phyloP scores from a whole-genome alignment of 192 early-diverging fungal species.

The Gamsiella multidivaricata region DNA sequence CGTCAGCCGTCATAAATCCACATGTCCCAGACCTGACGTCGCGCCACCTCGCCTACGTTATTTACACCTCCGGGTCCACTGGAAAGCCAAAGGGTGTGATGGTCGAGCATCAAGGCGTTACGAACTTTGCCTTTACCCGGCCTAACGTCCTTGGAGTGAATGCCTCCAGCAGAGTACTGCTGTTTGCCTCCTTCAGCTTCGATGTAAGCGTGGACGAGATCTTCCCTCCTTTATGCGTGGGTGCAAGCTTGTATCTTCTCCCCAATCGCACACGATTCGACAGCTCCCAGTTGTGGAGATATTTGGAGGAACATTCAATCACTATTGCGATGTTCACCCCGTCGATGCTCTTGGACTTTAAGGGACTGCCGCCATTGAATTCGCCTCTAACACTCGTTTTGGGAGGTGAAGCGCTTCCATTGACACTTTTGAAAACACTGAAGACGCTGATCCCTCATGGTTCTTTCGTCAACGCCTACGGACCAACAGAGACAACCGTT shows the following conservation, averaged over 20 bases:
- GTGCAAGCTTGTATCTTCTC: neutral
- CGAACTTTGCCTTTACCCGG: neutral
- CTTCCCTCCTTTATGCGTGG: conserved; percentile 3
- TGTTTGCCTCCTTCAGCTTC: conserved; percentile 14
- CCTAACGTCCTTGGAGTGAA: neutral
- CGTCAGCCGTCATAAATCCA: neutral
- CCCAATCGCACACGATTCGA: neutral
- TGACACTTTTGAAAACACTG: neutral
- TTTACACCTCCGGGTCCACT: too few species aligned
- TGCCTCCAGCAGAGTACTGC: neutral
- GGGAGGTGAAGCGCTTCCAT: neutral
- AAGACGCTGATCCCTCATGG: neutral
- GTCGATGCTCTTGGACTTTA: neutral
- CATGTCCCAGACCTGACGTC: neutral
- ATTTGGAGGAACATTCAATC: neutral
- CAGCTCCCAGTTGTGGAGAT: conserved; percentile 1
- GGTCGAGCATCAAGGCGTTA: too few species aligned
- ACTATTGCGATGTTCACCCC: conserved; percentile 1
- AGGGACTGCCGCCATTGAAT: neutral
- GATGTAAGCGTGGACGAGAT: conserved; percentile 14
- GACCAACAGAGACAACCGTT: conserved; percentile 50
- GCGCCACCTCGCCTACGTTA: too few species aligned
- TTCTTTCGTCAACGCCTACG: conserved; percentile 38
- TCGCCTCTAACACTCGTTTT: neutral
- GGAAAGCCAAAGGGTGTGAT: too few species aligned